Conservation (phyloP, 2,329 filamentous ascomycete species). For the Exserohilum rostratum region DNA sequence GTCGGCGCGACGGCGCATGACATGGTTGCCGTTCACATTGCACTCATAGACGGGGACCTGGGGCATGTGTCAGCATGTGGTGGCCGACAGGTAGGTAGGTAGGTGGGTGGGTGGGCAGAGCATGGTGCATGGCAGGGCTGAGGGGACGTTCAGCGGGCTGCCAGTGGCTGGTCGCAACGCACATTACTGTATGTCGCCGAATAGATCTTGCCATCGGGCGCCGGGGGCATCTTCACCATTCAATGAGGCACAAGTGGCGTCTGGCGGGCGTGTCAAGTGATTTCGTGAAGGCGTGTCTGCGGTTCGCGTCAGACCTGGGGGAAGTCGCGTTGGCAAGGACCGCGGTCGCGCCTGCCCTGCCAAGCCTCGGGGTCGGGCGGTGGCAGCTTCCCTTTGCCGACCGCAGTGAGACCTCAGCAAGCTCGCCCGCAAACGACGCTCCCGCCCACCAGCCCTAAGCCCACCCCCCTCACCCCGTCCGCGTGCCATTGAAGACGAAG, state of each 20-base stretch:
- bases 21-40: slow-evolving; percentile 86
- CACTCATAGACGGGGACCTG: slow-evolving; percentile 95
- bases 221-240: slow-evolving; percentile 44
- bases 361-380: slow-evolving; percentile 23
- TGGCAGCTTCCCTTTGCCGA: slow-evolving; percentile 24
- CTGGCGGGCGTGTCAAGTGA: slow-evolving; percentile 16
- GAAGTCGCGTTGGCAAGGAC: slow-evolving; percentile 23
- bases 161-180: slow-evolving; percentile 9
- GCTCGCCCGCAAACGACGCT: slow-evolving; percentile 19
- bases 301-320: slow-evolving; percentile 13
- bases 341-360: slow-evolving; percentile 25
- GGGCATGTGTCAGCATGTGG: slow-evolving; percentile 26
- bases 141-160: background rate
- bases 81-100: slow-evolving; percentile 8
- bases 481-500: slow-evolving; percentile 32
- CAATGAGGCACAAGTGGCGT: slow-evolving; percentile 7
- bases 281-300: slow-evolving; percentile 22
- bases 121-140: background rate
- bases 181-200: slow-evolving; percentile 69
- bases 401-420: slow-evolving; percentile 20
- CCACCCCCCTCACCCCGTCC: background rate
- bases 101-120: background rate
- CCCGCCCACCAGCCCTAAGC: slow-evolving; percentile 16
- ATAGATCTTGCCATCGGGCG: slow-evolving; percentile 59
- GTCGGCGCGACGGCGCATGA: slow-evolving; percentile 92